These are phyloP conservation scores for Elaphomyces granulatus DNA, from an alignment of 495 filamentous ascomycete species.

Conservation along the genomic window DNA sequence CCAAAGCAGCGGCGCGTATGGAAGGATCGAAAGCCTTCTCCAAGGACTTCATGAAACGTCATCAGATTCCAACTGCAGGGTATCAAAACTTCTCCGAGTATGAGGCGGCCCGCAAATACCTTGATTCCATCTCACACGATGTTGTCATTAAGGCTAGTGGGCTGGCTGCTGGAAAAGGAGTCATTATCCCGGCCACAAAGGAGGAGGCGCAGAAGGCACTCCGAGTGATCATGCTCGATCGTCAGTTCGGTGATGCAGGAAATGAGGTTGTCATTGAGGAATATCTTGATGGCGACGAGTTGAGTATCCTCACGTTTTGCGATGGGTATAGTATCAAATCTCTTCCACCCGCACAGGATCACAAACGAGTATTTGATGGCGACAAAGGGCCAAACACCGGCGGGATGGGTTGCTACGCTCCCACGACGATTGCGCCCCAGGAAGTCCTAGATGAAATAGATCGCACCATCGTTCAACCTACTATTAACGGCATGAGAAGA, in stretches of 20 bases:
- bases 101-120: conserved; percentile 57
- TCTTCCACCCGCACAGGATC: conserved; percentile 88
- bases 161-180: conserved; percentile 81
- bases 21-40: conserved; percentile 95
- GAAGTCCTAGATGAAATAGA: conserved; percentile 65
- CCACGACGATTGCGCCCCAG: conserved; percentile 67
- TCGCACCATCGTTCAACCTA: conserved; percentile 71
- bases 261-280: conserved; percentile 95
- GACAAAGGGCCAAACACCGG: conserved; percentile 91
- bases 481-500: conserved; percentile 72
- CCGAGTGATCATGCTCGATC: conserved; percentile 78
- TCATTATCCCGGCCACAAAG: conserved; percentile 68
- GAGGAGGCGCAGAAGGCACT: conserved; percentile 71
- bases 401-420: conserved; percentile 96
- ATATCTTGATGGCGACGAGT: conserved; percentile 78
- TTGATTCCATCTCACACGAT: conserved; percentile 57
- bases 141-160: conserved; percentile 86
- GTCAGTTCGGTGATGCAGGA: conserved; percentile 75
- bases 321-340: conserved; percentile 77
- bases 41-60: conserved; percentile 94
- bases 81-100: conserved; percentile 84
- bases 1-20: conserved; percentile 72
- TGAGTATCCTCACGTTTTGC: conserved; percentile 80
- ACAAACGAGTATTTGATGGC: conserved; percentile 86
- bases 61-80: conserved; percentile 77